Evolutionary conservation across 192 early-diverging fungal genomes (phyloP).

Genomic region (Entomortierella parvispora): DNA sequence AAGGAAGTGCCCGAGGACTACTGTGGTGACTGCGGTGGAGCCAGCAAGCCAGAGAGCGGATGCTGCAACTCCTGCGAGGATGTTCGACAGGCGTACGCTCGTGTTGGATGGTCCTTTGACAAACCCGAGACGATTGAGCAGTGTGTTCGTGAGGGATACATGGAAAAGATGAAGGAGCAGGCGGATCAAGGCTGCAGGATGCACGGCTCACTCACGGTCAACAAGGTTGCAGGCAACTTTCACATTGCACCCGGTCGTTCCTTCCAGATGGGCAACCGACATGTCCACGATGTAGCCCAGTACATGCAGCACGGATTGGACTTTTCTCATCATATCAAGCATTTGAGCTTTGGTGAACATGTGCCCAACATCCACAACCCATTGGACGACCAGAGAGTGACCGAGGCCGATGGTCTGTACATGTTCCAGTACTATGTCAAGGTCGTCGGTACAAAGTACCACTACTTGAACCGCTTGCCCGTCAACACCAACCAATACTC

Average conservation of each 20-base stretch:
- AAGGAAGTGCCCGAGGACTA: conserved; percentile 53
- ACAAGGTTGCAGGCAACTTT: conserved; percentile 92
- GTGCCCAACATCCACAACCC: conserved; percentile 64
- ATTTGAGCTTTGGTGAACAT: conserved; percentile 78
- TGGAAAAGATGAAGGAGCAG: conserved; percentile 75
- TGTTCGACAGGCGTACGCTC: conserved; percentile 82
- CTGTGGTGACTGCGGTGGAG: conserved; percentile 93
- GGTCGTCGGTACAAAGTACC: conserved; percentile 89
- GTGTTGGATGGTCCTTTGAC: conserved; percentile 82
- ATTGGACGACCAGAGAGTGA: conserved; percentile 51
- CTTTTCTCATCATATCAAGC: conserved; percentile 84
- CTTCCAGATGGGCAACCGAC: conserved; percentile 73
- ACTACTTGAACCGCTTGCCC: conserved; percentile 72
- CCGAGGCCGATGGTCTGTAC: conserved; percentile 11
- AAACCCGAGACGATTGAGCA: conserved; percentile 83
- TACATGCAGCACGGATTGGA: conserved; percentile 72
- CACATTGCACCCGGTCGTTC: conserved; percentile 89
- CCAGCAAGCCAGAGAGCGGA: conserved; percentile 65
- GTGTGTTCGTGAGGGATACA: conserved; percentile 87
- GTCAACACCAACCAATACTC: conserved; percentile 95
- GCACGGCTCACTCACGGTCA: conserved; percentile 79
- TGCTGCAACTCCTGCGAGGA: conserved; percentile 97
- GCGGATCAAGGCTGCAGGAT: conserved; percentile 90
- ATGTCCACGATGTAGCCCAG: conserved; percentile 79
- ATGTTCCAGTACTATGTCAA: conserved; percentile 95